Conservation (phyloP, 306 rosid genomes). For the Corylus americana region DNA sequence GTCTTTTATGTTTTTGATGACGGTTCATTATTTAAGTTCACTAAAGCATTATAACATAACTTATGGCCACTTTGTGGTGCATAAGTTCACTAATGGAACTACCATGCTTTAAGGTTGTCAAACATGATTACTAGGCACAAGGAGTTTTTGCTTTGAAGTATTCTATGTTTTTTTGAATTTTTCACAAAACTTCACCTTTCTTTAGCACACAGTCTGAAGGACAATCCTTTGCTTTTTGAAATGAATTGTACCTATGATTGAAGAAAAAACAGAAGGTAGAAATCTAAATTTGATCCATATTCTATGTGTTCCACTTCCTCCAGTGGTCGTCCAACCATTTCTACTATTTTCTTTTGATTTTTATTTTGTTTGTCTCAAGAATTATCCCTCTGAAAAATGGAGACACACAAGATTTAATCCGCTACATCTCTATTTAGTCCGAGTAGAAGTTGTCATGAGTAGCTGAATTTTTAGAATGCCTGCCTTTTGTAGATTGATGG, state of each 20-base stretch:
- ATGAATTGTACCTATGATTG: too few relatives aligned
- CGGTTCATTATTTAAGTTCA: neutral
- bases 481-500: neutral
- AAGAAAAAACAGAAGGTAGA: neutral
- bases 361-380: neutral
- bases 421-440: too few relatives aligned
- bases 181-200: too few relatives aligned
- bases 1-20: neutral
- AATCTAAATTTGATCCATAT: neutral
- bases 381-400: neutral
- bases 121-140: neutral
- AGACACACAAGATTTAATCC: too few relatives aligned
- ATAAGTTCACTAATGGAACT: neutral
- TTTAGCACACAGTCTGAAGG: neutral
- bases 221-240: too few relatives aligned
- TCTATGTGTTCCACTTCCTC: too few relatives aligned
- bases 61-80: neutral
- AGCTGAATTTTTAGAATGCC: neutral
- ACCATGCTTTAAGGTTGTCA: neutral
- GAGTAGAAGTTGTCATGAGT: neutral
- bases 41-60: neutral
- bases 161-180: too few relatives aligned
- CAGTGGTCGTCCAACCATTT: too few relatives aligned
- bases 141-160: slow-evolving; percentile 1
- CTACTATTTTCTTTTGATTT: neutral